Conservation (phyloP, 495 filamentous ascomycete genomes). For the Trichoderma reesei region DNA sequence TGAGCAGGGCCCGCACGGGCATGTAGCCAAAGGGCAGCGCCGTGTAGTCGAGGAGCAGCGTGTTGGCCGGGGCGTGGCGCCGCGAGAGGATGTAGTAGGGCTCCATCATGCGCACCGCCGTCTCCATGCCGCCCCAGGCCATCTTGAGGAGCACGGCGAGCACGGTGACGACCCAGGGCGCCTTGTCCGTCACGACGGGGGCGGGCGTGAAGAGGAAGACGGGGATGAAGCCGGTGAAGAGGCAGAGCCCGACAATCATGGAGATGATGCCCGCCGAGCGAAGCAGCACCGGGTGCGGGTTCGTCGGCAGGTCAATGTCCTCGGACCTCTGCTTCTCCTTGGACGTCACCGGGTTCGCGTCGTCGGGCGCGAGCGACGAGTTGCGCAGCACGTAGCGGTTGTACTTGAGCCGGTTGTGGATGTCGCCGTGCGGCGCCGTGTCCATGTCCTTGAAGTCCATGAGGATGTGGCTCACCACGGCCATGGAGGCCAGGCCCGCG, state of each 20-base stretch:
- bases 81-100: conserved; percentile 60
- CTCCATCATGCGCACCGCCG: conserved; percentile 61
- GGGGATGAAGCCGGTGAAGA: conserved; percentile 45
- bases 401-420: conserved; percentile 53
- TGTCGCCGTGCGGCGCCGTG: conserved; percentile 50
- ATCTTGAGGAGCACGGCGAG: conserved; percentile 57
- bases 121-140: conserved; percentile 59
- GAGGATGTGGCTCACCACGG: conserved; percentile 59
- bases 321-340: conserved; percentile 30
- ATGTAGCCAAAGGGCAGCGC: conserved; percentile 58
- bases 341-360: conserved; percentile 20
- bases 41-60: conserved; percentile 61
- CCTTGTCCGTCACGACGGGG: conserved; percentile 44
- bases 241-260: conserved; percentile 38
- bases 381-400: conserved; percentile 61
- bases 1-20: conserved; percentile 47
- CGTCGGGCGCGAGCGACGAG: conserved; percentile 49
- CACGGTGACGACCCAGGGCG: conserved; percentile 54
- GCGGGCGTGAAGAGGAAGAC: conserved; percentile 47
- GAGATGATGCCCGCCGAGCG: conserved; percentile 47
- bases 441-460: conserved; percentile 67
- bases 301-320: conserved; percentile 32
- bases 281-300: conserved; percentile 62
- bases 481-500: conserved; percentile 65
- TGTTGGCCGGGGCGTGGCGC: conserved; percentile 51